These are phyloP conservation scores for Punica granatum DNA, from an alignment of 345 rosid genomes.

Conservation along the genomic window DNA sequence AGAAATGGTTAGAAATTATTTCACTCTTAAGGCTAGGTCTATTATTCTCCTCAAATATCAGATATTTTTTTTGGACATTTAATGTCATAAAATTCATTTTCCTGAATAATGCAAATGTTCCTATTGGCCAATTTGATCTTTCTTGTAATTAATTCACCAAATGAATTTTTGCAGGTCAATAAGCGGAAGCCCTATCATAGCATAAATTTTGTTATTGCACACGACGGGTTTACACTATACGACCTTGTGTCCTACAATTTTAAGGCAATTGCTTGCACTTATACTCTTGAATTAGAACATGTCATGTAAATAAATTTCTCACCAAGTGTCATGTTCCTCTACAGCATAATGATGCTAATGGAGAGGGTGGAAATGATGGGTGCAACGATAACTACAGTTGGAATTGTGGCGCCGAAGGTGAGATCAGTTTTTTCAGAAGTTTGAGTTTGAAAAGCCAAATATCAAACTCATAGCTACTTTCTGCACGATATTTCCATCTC, in stretches of 20 bases:
- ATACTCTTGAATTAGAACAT: conserved; percentile 5
- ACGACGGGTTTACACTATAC: conserved; percentile 83
- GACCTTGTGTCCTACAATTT: conserved; percentile 86
- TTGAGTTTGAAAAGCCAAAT: background rate
- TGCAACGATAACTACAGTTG: conserved; percentile 84
- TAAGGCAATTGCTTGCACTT: conserved; percentile 42
- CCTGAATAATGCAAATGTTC: background rate
- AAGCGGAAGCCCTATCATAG: conserved; percentile 88
- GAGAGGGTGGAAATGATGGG: conserved; percentile 96
- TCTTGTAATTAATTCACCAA: background rate
- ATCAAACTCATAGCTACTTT: background rate
- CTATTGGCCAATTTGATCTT: background rate
- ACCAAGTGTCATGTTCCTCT: conserved; percentile 14
- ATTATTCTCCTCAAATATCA: background rate
- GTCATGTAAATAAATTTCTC: conserved; percentile 6
- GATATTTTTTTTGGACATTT: too few relatives aligned
- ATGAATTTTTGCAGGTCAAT: conserved; percentile 40
- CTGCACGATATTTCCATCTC: background rate
- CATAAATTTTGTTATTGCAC: conserved; percentile 75
- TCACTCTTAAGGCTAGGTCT: background rate
- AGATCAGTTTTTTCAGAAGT: background rate
- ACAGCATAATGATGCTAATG: conserved; percentile 96
- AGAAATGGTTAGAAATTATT: conserved; percentile 9
- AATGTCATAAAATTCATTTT: background rate
- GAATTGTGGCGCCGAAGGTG: conserved; percentile 98